Percentiles rank a stretch among this genome's conserved stretches.
Evolutionary conservation across 306 rosid species (phyloP).

Genomic region (Vicia villosa): DNA sequence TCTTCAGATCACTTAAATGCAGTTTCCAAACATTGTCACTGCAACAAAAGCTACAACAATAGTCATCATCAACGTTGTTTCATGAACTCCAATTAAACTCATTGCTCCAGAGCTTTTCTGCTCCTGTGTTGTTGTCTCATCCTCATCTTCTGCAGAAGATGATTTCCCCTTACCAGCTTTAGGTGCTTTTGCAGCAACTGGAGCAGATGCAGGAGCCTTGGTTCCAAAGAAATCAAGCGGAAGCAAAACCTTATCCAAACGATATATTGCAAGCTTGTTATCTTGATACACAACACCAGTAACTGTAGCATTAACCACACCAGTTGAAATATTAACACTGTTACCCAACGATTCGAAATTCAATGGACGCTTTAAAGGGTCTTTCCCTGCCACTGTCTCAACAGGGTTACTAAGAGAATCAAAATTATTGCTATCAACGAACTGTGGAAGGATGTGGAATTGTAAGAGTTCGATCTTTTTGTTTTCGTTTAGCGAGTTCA

Average conservation of each 20-base stretch:
- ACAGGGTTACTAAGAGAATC: slow-evolving; percentile 46
- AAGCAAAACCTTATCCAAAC: slow-evolving; percentile 59
- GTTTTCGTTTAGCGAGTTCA: slow-evolving; percentile 35
- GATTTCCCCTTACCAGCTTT: slow-evolving; percentile 44
- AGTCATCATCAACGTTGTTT: not conserved
- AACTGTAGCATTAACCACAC: slow-evolving; percentile 57
- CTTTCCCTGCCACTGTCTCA: slow-evolving; percentile 42
- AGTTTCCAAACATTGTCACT: slow-evolving; percentile 10
- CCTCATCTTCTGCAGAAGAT: slow-evolving; percentile 24
- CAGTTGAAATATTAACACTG: slow-evolving; percentile 61
- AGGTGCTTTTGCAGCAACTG: slow-evolving; percentile 46
- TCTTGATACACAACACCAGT: slow-evolving; percentile 53
- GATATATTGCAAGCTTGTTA: slow-evolving; percentile 58
- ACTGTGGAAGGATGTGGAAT: slow-evolving; percentile 41
- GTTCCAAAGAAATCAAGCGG: slow-evolving; percentile 58
- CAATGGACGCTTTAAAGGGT: slow-evolving; percentile 42
- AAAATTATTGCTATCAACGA: slow-evolving; percentile 30
- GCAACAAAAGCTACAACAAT: slow-evolving; percentile 27
- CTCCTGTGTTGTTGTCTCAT: slow-evolving; percentile 28
- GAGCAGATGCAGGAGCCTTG: slow-evolving; percentile 57
- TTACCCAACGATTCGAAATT: slow-evolving; percentile 53
- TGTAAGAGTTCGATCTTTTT: slow-evolving; percentile 45
- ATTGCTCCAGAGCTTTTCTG: slow-evolving; percentile 47
- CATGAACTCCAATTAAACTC: slow-evolving; percentile 8
- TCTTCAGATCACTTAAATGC: not conserved